Base-by-base conservation (phyloP, 2,329 filamentous ascomycete genomes). In the Fusarium acutatum region DNA sequence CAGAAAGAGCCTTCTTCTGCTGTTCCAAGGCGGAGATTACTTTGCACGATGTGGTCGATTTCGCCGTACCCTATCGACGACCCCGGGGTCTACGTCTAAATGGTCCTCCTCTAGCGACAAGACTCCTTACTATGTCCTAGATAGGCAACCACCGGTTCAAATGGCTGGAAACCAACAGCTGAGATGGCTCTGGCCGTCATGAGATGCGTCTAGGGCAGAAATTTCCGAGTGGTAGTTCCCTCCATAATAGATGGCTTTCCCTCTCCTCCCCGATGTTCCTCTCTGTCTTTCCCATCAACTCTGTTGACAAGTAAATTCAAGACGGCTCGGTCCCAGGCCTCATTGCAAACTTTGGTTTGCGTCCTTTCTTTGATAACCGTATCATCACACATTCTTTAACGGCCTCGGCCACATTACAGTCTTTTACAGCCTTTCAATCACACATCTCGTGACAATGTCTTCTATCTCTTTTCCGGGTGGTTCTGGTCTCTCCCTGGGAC, bases 351-450 rank as follows among this genome's bases (percentile, higher is more conserved):
- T 73, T 72, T 77, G 78, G 80, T 82, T 81, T 83, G 79, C 80
- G 81, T 83, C 80, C 81, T 78, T 82, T 84, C 82, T 63, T 83
- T 84, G 74, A 81, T 79, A 74, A 58, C 37, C 69, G 73, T 49
- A 76, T 68, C 65, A 80, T 75, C 69, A 74, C 43, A 75, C 46
- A 75, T 72, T 82, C 81, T 67, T 79, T 82, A 41, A 67, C 54
- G 80, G 79, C 80, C 65, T 82, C 72, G 80, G 79, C 79, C 80
- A 76, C 61, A 63, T 81, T 80, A 71, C 82, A 74, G 34, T 83
- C 81, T 71, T 79, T 81, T 57, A 63, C 62, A 34, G 26, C 75
- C 71, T 72, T 69, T 68, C 52, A 47, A 26, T 57, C 68, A 71
- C 69, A 60, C 52, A 49, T 53, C 28, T 67, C 65, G 56, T 72